phyloP scores from a whole-genome alignment of 441 rosid genomes.

The Adansonia grandidieri region DNA sequence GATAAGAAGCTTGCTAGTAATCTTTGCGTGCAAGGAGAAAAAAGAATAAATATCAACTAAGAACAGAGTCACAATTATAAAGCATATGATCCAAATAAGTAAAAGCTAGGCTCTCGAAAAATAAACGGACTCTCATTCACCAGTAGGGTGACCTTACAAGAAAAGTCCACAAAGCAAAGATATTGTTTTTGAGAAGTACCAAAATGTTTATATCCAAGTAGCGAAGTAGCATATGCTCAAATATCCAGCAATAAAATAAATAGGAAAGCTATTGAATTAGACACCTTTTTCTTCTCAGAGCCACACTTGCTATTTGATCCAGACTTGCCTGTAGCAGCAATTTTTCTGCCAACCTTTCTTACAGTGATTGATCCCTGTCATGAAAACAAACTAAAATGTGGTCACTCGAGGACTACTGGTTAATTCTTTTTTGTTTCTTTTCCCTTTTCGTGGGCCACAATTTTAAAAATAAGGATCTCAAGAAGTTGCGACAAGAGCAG shows the following conservation, averaged over 20 bases:
- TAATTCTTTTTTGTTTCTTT: not conserved
- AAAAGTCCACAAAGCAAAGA: not conserved
- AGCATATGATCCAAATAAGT: constrained; percentile 9
- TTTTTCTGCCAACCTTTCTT: constrained; percentile 58
- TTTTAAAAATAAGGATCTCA: not conserved
- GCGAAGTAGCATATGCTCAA: constrained; percentile 15
- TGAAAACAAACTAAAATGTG: constrained; percentile 29
- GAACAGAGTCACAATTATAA: not conserved
- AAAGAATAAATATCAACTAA: not conserved
- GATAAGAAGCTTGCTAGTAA: not conserved
- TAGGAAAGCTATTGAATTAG: constrained; percentile 13
- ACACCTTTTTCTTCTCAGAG: constrained; percentile 67
- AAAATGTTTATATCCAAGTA: not conserved
- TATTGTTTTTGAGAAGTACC: not conserved
- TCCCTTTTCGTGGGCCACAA: not conserved
- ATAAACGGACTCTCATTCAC: constrained; percentile 16
- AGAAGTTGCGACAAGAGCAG: not conserved
- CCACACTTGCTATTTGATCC: constrained; percentile 48
- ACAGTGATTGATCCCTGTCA: constrained; percentile 47
- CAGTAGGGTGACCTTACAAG: not conserved
- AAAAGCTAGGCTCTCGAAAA: constrained; percentile 1
- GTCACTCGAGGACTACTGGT: not conserved
- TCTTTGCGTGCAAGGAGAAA: not conserved
- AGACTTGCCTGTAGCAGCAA: constrained; percentile 45
- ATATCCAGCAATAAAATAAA: not conserved